Percentiles rank a stretch among this genome's conserved stretches.
phyloP scores from a whole-genome alignment of 108 stramenopile species.

The Nitzschia sp. region DNA sequence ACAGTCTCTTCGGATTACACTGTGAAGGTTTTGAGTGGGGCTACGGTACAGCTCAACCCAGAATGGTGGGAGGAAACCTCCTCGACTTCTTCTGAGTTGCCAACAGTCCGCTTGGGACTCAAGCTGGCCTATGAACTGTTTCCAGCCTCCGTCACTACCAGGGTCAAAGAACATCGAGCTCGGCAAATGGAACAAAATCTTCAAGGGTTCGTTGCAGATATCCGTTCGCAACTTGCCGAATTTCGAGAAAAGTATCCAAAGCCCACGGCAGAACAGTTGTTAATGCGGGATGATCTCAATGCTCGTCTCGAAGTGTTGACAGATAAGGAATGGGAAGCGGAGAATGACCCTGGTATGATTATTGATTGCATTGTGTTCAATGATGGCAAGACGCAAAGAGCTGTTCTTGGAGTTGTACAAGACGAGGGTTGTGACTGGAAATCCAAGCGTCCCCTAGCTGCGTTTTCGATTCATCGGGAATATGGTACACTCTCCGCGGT shows the following conservation, averaged over 20 bases:
- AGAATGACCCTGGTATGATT: constrained; percentile 83
- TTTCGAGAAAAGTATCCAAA: constrained; percentile 19
- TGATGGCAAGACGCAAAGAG: constrained; percentile 57
- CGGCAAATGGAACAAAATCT: constrained; percentile 25
- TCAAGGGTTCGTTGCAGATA: constrained; percentile 3
- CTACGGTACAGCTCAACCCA: constrained; percentile 32
- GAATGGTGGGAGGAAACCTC: constrained; percentile 32
- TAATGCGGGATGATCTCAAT: constrained; percentile 35
- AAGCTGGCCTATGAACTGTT: constrained; percentile 68
- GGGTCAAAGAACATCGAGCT: constrained; percentile 53
- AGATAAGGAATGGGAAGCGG: constrained; percentile 26
- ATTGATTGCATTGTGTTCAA: constrained; percentile 72
- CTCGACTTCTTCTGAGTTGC: background rate
- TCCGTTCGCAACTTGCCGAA: constrained; percentile 19
- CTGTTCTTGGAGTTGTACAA: constrained; percentile 63
- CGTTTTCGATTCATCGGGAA: constrained; percentile 50
- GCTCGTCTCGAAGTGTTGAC: constrained; percentile 41
- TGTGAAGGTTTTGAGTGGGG: constrained; percentile 54
- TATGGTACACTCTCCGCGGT: constrained; percentile 49
- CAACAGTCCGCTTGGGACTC: constrained; percentile 49
- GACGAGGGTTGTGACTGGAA: constrained; percentile 38
- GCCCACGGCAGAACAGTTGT: constrained; percentile 24
- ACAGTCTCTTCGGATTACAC: constrained; percentile 14
- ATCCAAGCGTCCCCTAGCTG: constrained; percentile 47
- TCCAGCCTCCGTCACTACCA: constrained; percentile 36